Conservation (phyloP, 352 stramenopile genomes). For the Ophiocytium majus region DNA sequence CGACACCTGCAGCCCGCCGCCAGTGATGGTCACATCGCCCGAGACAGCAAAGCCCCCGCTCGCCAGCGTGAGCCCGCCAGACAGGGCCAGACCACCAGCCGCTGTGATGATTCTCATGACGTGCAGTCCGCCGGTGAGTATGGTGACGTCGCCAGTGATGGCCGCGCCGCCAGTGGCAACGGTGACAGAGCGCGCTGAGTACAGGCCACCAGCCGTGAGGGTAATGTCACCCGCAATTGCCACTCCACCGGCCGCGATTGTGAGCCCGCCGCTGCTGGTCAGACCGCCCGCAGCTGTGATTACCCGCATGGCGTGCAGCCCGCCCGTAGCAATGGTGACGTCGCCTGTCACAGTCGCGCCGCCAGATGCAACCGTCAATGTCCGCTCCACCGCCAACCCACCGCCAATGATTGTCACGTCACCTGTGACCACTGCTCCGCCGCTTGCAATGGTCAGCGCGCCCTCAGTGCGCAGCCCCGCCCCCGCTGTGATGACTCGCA, state of each 20-base stretch:
- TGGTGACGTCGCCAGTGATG: background rate
- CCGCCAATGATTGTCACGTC: background rate
- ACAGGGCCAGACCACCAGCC: background rate
- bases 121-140: background rate
- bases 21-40: background rate
- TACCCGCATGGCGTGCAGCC: background rate
- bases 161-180: background rate
- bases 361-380: background rate
- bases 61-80: background rate
- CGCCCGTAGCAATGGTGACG: background rate
- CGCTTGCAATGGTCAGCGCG: background rate
- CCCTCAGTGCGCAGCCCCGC: background rate
- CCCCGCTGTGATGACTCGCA: background rate
- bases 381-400: background rate
- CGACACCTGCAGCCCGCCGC: background rate
- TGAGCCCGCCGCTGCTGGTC: background rate
- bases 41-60: background rate
- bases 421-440: background rate
- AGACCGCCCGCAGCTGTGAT: background rate
- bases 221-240: background rate
- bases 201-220: background rate
- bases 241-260: background rate
- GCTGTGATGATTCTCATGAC: background rate
- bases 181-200: no score
- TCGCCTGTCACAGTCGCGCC: background rate